Evolutionary conservation across 2,329 filamentous ascomycete species (phyloP).

Genomic region (Geosmithia morbida): DNA sequence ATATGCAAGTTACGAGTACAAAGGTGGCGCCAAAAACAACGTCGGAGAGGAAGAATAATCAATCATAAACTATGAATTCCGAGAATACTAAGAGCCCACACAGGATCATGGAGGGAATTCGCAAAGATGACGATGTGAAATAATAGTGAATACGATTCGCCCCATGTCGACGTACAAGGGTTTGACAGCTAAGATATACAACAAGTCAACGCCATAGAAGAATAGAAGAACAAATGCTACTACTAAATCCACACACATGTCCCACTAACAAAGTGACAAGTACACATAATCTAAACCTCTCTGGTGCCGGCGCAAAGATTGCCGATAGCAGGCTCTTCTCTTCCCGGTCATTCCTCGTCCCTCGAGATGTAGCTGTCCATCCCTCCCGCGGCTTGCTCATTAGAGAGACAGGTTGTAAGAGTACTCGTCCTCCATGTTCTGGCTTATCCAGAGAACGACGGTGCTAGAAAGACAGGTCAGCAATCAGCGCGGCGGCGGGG

Average conservation of each 20-base stretch:
- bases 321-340: not conserved
- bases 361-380: not conserved
- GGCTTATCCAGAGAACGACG: slow-evolving; percentile 52
- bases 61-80: no score
- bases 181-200: not conserved
- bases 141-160: no score
- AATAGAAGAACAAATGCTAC: not conserved
- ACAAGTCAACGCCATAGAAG: not conserved
- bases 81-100: no score
- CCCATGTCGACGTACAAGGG: no score
- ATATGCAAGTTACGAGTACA: no score
- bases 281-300: not conserved
- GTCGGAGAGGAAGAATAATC: no score
- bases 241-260: not conserved
- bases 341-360: not conserved
- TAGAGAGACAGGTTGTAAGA: slow-evolving; percentile 51
- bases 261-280: not conserved
- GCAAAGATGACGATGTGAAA: no score
- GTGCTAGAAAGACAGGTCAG: slow-evolving; percentile 22
- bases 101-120: no score
- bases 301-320: no score
- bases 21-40: no score
- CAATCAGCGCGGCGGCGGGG: slow-evolving; percentile 1
- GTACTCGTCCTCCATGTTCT: slow-evolving; percentile 63
- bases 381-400: not conserved